Conservation (phyloP, 768 basidiomycete genomes). For the Omphalotus guepiniiformis region DNA sequence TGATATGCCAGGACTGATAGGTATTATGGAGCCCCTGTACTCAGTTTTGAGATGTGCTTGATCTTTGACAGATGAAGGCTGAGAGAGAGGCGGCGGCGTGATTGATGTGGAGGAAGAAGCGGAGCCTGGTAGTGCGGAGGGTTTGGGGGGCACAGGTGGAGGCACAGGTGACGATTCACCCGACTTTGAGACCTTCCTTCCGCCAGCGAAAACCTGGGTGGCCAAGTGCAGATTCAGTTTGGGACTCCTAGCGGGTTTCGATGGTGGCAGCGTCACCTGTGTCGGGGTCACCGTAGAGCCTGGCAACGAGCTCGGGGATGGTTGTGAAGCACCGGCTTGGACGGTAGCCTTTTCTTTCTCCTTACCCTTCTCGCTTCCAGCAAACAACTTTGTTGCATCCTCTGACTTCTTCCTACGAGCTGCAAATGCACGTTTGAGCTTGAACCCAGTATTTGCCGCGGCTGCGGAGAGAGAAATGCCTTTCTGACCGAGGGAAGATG, state of each 20-base stretch:
- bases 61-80: not conserved
- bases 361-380: slow-evolving; percentile 15
- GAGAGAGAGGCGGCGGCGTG: slow-evolving; percentile 19
- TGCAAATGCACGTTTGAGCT: slow-evolving; percentile 57
- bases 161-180: slow-evolving; percentile 29
- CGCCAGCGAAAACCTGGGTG: slow-evolving; percentile 41
- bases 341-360: slow-evolving; percentile 10
- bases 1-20: slow-evolving; percentile 52
- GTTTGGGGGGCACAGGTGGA: slow-evolving; percentile 37
- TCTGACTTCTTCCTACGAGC: slow-evolving; percentile 55
- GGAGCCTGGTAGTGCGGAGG: slow-evolving; percentile 19
- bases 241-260: slow-evolving; percentile 23
- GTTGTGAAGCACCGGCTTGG: not conserved
- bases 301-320: slow-evolving; percentile 8
- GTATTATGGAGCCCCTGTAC: slow-evolving; percentile 48
- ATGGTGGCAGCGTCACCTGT: slow-evolving; percentile 22
- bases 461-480: slow-evolving; percentile 35
- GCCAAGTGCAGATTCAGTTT: slow-evolving; percentile 39
- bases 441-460: slow-evolving; percentile 32
- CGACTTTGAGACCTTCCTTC: slow-evolving; percentile 22
- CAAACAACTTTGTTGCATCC: slow-evolving; percentile 31
- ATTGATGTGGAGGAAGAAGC: slow-evolving; percentile 17
- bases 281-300: slow-evolving; percentile 11
- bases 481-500: slow-evolving; percentile 23
- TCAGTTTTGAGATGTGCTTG: slow-evolving; percentile 18